Conservation (phyloP, 2,329 filamentous ascomycete species). For the Cylindrodendrum hubeiense region DNA sequence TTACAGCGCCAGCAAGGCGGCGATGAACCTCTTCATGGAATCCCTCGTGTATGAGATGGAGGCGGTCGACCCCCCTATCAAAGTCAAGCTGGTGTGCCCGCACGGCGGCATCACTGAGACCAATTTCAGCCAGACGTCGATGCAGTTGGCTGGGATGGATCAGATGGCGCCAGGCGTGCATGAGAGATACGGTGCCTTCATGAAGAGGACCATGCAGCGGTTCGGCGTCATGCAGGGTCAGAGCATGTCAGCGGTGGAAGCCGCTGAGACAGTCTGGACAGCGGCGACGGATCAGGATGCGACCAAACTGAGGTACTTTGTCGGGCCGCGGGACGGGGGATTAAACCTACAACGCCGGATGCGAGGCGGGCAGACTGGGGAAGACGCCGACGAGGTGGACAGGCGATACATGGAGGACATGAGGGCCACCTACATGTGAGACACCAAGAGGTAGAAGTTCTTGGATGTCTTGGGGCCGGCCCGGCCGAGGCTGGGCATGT, state of each 20-base stretch:
- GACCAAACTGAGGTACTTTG: slow-evolving; percentile 25
- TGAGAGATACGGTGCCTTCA: slow-evolving; percentile 20
- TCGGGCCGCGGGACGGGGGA: slow-evolving; percentile 21
- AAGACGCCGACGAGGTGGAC: slow-evolving; percentile 22
- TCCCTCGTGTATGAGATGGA: slow-evolving; percentile 25
- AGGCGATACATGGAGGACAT: slow-evolving; percentile 30
- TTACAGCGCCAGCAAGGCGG: slow-evolving; percentile 38
- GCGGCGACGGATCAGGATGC: slow-evolving; percentile 24
- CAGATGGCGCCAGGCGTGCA: slow-evolving; percentile 34
- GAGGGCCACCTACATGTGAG: slow-evolving; percentile 34
- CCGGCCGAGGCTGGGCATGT: slow-evolving; percentile 10
- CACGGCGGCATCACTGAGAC: slow-evolving; percentile 27
- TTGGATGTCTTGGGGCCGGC: slow-evolving; percentile 6
- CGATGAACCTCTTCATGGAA: slow-evolving; percentile 24
- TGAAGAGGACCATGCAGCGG: slow-evolving; percentile 29
- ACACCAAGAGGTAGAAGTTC: slow-evolving; percentile 1
- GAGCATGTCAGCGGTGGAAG: slow-evolving; percentile 26
- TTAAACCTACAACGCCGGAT: slow-evolving; percentile 19
- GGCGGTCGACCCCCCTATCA: slow-evolving; percentile 16
- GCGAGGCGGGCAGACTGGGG: slow-evolving; percentile 8
- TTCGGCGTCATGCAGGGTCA: slow-evolving; percentile 31
- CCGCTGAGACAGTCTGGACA: slow-evolving; percentile 22
- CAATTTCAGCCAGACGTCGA: slow-evolving; percentile 30
- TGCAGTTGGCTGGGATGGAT: slow-evolving; percentile 29
- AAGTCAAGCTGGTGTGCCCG: slow-evolving; percentile 24